Evolutionary conservation across 495 filamentous ascomycete genomes (phyloP).

Genomic region (Schizothecium vesticola): DNA sequence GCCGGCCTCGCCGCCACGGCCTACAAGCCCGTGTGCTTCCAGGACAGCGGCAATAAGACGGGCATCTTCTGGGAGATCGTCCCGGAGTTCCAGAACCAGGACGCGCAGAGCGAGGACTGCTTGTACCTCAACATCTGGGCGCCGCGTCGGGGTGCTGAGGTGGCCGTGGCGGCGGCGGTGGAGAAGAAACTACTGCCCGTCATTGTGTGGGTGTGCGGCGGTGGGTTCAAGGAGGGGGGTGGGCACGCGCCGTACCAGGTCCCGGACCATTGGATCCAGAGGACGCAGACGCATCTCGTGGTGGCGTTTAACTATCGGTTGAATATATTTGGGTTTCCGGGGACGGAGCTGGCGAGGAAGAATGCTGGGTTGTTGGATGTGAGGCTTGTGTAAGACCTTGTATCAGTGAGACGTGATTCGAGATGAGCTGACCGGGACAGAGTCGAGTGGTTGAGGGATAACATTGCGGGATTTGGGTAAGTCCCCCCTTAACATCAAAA

Average conservation of each 20-base stretch:
- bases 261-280: constrained; percentile 29
- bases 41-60: constrained; percentile 5
- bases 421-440: not conserved
- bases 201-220: constrained; percentile 27
- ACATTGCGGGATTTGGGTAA: constrained; percentile 1
- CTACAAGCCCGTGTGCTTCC: constrained; percentile 10
- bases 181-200: constrained; percentile 12
- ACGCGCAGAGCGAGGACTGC: constrained; percentile 46
- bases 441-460: not conserved
- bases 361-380: constrained; percentile 53
- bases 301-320: constrained; percentile 59
- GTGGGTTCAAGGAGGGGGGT: constrained; percentile 10
- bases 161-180: not conserved
- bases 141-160: not conserved
- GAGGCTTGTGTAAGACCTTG: constrained; percentile 30
- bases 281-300: constrained; percentile 43
- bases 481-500: not conserved
- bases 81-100: constrained; percentile 2
- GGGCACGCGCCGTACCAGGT: constrained; percentile 6
- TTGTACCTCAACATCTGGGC: constrained; percentile 51
- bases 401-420: not conserved
- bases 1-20: constrained; percentile 33
- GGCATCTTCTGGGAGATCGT: constrained; percentile 2
- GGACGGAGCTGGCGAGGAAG: constrained; percentile 5
- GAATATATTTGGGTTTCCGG: constrained; percentile 57